Evolutionary conservation across 164 flowering plant genomes (phyloP).

Genomic region (Akebia trifoliata): DNA sequence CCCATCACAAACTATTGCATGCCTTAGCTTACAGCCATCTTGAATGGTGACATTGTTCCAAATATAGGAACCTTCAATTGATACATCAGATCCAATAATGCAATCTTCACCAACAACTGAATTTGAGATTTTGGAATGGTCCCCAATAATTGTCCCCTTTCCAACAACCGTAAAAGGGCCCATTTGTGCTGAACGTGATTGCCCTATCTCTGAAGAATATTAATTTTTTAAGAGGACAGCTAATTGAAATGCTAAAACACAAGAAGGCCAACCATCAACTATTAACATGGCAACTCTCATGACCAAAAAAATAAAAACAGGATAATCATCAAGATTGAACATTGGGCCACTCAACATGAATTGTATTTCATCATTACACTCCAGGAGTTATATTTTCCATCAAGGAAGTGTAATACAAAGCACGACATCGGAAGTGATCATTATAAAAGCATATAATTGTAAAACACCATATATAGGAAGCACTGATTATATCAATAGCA

Average conservation of each 20-base stretch:
- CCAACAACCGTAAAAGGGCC: constrained; percentile 85
- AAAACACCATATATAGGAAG: too few species aligned
- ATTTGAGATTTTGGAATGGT: constrained; percentile 53
- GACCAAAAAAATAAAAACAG: not conserved
- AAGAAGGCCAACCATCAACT: not conserved
- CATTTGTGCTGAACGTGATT: constrained; percentile 65
- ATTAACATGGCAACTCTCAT: not conserved
- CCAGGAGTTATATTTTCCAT: too few species aligned
- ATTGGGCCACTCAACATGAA: too few species aligned
- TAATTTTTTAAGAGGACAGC: constrained; percentile 2
- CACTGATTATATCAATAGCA: too few species aligned
- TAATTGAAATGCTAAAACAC: constrained; percentile 1
- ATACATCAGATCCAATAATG: constrained; percentile 76
- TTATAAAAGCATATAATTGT: not conserved
- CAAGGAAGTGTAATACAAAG: not conserved
- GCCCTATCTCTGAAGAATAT: constrained; percentile 45
- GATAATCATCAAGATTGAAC: not conserved
- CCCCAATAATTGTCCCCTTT: constrained; percentile 59
- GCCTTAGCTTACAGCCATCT: constrained; percentile 71
- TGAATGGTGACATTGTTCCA: constrained; percentile 89
- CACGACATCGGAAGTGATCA: too few species aligned
- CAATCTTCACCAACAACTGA: constrained; percentile 86
- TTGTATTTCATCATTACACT: too few species aligned
- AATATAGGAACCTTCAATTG: constrained; percentile 82
- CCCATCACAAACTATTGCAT: constrained; percentile 89